phyloP scores from a whole-genome alignment of 1,284 basidiomycete species.

The Rhizoctonia solani region DNA sequence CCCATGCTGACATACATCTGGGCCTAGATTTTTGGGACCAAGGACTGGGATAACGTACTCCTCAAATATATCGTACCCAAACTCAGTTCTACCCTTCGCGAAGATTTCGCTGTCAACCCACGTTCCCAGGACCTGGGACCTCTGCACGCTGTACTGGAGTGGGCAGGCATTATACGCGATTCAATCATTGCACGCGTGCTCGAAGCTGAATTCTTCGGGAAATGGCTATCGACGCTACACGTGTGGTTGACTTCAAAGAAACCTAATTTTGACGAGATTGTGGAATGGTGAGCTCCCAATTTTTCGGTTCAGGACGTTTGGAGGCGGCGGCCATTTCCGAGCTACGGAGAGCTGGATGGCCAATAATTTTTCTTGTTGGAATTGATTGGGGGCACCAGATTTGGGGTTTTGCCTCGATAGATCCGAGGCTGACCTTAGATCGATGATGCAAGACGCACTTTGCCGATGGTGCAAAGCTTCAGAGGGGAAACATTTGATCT shows the following conservation, averaged over 20 bases:
- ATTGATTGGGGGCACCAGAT: neutral
- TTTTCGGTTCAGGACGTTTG: neutral
- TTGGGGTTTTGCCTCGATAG: conserved; percentile 1
- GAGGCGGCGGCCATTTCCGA: neutral
- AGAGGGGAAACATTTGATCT: neutral
- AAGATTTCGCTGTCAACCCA: conserved; percentile 87
- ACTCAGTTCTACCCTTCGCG: conserved; percentile 76
- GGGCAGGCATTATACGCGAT: conserved; percentile 73
- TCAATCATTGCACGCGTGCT: conserved; percentile 81
- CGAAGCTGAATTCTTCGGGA: conserved; percentile 92
- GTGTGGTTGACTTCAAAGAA: conserved; percentile 86
- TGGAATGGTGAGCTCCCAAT: conserved; percentile 72
- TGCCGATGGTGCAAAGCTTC: neutral
- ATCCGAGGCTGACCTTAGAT: neutral
- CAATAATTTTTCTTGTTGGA: neutral
- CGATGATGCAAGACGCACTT: neutral
- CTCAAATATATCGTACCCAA: conserved; percentile 92
- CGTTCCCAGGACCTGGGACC: conserved; percentile 85
- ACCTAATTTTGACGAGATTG: conserved; percentile 87
- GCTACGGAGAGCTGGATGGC: neutral
- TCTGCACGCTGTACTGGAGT: conserved; percentile 75
- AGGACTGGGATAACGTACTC: conserved; percentile 90
- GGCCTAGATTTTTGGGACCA: conserved; percentile 66
- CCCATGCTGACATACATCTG: neutral
- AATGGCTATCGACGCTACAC: conserved; percentile 91